A percentile compares a stretch with the other conserved stretches of the same genome.
These are phyloP conservation scores for Candida sphagnicola DNA, from an alignment of 805 yeast species.

Conservation along the genomic window DNA sequence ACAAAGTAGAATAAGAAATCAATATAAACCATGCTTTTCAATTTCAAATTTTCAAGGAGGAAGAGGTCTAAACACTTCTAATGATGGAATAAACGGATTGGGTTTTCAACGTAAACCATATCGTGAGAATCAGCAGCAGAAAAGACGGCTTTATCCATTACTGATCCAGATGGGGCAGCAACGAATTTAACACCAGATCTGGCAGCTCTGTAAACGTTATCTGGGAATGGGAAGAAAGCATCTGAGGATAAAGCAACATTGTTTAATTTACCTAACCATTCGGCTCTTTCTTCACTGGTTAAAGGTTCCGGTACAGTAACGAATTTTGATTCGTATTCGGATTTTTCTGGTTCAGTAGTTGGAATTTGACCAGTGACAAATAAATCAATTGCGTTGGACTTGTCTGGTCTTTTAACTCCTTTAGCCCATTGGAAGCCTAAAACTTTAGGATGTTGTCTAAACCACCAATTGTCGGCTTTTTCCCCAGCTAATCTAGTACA, in stretches of 20 bases:
- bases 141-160: slow-evolving; percentile 94
- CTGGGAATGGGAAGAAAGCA: slow-evolving; percentile 99
- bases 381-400: slow-evolving; percentile 95
- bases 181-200: slow-evolving; percentile 93
- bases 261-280: slow-evolving; percentile 76
- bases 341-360: slow-evolving; percentile 83
- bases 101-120: slow-evolving; percentile 93
- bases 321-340: slow-evolving; percentile 88
- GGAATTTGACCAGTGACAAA: slow-evolving; percentile 92
- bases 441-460: slow-evolving; percentile 96
- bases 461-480: slow-evolving; percentile 99
- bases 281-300: slow-evolving; percentile 76
- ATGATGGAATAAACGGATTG: slow-evolving; percentile 97
- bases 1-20: no score
- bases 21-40: no score
- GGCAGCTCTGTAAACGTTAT: slow-evolving; percentile 96
- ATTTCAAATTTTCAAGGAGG: no score
- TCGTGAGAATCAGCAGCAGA: slow-evolving; percentile 91
- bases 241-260: slow-evolving; percentile 93
- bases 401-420: slow-evolving; percentile 97
- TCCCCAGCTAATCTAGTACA: slow-evolving; percentile 99
- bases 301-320: slow-evolving; percentile 80
- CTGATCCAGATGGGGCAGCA: slow-evolving; percentile 97
- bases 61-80: slow-evolving; percentile 30
- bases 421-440: slow-evolving; percentile 94